Percentiles rank a stretch among this genome's conserved stretches.
Evolutionary conservation across 78 protist species (phyloP).

Genomic region (Dictyostelium purpureum): DNA sequence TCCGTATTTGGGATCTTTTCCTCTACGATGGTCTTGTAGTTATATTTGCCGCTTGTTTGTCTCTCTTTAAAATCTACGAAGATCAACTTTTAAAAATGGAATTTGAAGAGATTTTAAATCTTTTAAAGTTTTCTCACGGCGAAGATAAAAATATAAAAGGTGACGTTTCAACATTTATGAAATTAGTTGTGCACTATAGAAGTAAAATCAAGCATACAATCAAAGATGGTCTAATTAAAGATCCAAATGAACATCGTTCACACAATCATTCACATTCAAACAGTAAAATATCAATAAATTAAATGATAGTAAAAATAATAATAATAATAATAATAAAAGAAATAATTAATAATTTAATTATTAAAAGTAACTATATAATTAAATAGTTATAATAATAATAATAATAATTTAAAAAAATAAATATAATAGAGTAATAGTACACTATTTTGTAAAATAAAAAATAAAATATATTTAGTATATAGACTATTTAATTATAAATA

Average conservation of each 20-base stretch:
- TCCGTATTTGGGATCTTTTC: conserved; percentile 88
- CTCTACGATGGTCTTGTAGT: conserved; percentile 77
- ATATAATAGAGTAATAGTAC: too few species aligned
- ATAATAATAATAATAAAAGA: not conserved
- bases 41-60: conserved; percentile 62
- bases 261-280: not conserved
- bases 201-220: conserved; percentile 54
- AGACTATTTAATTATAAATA: too few species aligned
- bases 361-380: too few species aligned
- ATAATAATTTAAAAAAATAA: too few species aligned
- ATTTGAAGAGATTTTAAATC: conserved; percentile 55
- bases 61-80: conserved; percentile 71
- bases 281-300: not conserved
- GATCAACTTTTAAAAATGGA: conserved; percentile 61
- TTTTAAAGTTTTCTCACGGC: conserved; percentile 40
- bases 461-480: too few species aligned
- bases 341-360: too few species aligned
- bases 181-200: conserved; percentile 55
- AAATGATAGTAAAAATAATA: not conserved
- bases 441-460: too few species aligned
- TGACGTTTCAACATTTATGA: conserved; percentile 38
- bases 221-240: conserved; percentile 34
- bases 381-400: too few species aligned
- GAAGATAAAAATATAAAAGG: conserved; percentile 19
- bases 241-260: conserved; percentile 15